A percentile compares a stretch with the other conserved stretches of the same genome.
phyloP scores from a whole-genome alignment of 2,329 filamentous ascomycete species.

The Epichloe scottii region DNA sequence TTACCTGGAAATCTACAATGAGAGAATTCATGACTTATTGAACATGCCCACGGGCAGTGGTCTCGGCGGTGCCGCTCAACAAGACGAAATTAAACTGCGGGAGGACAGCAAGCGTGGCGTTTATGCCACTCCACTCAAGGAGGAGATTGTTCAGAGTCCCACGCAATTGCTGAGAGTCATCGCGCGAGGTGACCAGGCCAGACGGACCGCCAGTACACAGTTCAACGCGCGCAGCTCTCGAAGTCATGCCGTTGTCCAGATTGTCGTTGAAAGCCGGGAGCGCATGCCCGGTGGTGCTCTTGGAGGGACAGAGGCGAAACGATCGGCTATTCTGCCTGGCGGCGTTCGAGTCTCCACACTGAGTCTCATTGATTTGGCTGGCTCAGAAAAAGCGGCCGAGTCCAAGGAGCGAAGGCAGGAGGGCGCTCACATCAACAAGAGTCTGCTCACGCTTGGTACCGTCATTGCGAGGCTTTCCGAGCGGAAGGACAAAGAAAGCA shows the following conservation, averaged over 20 bases:
- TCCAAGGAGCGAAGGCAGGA: conserved; percentile 88
- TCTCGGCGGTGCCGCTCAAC: conserved; percentile 39
- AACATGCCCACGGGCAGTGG: conserved; percentile 55
- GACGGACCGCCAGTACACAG: conserved; percentile 85
- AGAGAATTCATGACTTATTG: conserved; percentile 88
- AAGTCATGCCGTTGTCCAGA: conserved; percentile 96
- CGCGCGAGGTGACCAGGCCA: conserved; percentile 80
- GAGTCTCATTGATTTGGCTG: conserved; percentile 90
- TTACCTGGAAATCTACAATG: conserved; percentile 98
- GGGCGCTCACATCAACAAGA: conserved; percentile 98
- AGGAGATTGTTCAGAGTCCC: conserved; percentile 96
- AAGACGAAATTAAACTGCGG: conserved; percentile 93
- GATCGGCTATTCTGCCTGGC: conserved; percentile 61
- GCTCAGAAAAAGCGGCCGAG: conserved; percentile 91
- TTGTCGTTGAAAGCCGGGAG: conserved; percentile 93
- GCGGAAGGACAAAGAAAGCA: conserved; percentile 69
- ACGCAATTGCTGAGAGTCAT: conserved; percentile 92
- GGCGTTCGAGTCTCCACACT: conserved; percentile 92
- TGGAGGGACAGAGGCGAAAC: conserved; percentile 36
- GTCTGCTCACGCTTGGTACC: conserved; percentile 82
- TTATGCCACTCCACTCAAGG: conserved; percentile 89
- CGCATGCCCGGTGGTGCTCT: conserved; percentile 50
- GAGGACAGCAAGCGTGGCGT: conserved; percentile 95
- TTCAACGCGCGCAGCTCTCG: conserved; percentile 95
- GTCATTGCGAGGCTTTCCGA: conserved; percentile 91